Evolutionary conservation across 1,284 basidiomycete genomes (phyloP).

Genomic region (Kalmanozyma brasiliensis): DNA sequence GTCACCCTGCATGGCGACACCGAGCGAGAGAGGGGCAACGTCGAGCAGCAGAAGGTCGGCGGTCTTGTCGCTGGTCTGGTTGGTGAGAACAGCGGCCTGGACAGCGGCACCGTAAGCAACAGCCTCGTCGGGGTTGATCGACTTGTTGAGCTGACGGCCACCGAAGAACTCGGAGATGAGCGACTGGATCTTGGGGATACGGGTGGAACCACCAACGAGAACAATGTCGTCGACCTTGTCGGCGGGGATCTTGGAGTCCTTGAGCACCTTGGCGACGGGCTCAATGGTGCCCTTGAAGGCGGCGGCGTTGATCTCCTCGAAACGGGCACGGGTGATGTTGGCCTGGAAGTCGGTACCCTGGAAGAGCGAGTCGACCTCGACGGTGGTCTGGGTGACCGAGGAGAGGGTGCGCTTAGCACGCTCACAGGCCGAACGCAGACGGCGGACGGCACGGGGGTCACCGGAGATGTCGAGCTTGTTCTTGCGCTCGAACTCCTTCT

Average conservation of each 20-base stretch:
- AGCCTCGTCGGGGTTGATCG: slow-evolving; percentile 73
- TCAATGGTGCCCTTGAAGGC: slow-evolving; percentile 97
- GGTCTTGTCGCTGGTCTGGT: slow-evolving; percentile 69
- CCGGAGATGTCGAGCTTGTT: slow-evolving; percentile 89
- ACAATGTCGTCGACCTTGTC: slow-evolving; percentile 99
- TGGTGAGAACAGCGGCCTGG: slow-evolving; percentile 67
- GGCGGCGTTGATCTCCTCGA: slow-evolving; percentile 96
- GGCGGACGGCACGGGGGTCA: slow-evolving; percentile 92
- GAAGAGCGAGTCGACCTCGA: slow-evolving; percentile 98
- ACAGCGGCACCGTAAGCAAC: slow-evolving; percentile 69
- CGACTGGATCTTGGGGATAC: slow-evolving; percentile 99
- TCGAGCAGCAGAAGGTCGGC: slow-evolving; percentile 68
- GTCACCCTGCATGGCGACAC: slow-evolving; percentile 68
- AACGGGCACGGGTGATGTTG: slow-evolving; percentile 80
- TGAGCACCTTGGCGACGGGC: slow-evolving; percentile 97
- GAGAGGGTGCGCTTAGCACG: slow-evolving; percentile 99
- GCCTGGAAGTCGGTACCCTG: slow-evolving; percentile 74
- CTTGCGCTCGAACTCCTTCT: slow-evolving; percentile 78
- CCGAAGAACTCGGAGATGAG: slow-evolving; percentile 98
- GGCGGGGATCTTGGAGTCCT: slow-evolving; percentile 96
- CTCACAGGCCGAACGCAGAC: slow-evolving; percentile 95
- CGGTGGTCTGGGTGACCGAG: slow-evolving; percentile 95
- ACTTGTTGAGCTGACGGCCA: slow-evolving; percentile 97
- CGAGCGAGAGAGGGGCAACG: slow-evolving; percentile 68
- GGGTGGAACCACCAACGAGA: slow-evolving; percentile 98